A percentile compares a stretch with the other conserved stretches of the same genome.
Evolutionary conservation across 1,139 yeast species (phyloP).

Genomic region (Kodamaea anthophila): DNA sequence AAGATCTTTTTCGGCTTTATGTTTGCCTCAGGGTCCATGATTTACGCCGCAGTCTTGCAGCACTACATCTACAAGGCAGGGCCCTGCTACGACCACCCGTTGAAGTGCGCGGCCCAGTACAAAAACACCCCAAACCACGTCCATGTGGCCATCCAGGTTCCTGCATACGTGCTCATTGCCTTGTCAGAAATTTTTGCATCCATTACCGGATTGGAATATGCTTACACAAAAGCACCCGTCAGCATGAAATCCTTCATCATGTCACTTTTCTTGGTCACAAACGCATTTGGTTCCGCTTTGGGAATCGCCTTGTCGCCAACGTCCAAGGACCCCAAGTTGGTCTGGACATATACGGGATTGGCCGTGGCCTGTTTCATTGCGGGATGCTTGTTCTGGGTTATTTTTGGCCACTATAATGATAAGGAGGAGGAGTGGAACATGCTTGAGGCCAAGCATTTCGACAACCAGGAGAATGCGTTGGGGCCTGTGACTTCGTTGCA

Average conservation of each 20-base stretch:
- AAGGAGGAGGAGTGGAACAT: slow-evolving; percentile 58
- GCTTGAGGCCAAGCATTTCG: slow-evolving; percentile 33
- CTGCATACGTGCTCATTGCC: slow-evolving; percentile 58
- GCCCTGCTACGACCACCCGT: slow-evolving; percentile 68
- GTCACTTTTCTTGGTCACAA: slow-evolving; percentile 55
- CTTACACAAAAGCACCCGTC: slow-evolving; percentile 64
- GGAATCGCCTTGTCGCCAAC: slow-evolving; percentile 69
- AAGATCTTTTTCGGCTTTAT: slow-evolving; percentile 73
- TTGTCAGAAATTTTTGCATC: slow-evolving; percentile 62
- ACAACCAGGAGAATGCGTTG: slow-evolving; percentile 8
- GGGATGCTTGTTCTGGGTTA: slow-evolving; percentile 58
- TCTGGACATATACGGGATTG: slow-evolving; percentile 62
- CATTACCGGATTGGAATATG: slow-evolving; percentile 62
- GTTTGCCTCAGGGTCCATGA: slow-evolving; percentile 64
- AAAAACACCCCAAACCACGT: slow-evolving; percentile 41
- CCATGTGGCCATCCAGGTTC: slow-evolving; percentile 59
- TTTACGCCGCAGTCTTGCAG: slow-evolving; percentile 78
- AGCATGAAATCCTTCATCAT: slow-evolving; percentile 62
- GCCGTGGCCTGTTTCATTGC: slow-evolving; percentile 54
- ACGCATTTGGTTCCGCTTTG: slow-evolving; percentile 63
- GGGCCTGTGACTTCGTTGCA: slow-evolving; percentile 11
- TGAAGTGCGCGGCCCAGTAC: slow-evolving; percentile 24
- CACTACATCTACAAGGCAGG: slow-evolving; percentile 65
- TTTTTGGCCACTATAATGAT: slow-evolving; percentile 50
- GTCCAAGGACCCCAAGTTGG: slow-evolving; percentile 60